A percentile compares a stretch with the other conserved stretches of the same genome.
phyloP scores from a whole-genome alignment of 805 yeast genomes.

The Candida caryicola region DNA sequence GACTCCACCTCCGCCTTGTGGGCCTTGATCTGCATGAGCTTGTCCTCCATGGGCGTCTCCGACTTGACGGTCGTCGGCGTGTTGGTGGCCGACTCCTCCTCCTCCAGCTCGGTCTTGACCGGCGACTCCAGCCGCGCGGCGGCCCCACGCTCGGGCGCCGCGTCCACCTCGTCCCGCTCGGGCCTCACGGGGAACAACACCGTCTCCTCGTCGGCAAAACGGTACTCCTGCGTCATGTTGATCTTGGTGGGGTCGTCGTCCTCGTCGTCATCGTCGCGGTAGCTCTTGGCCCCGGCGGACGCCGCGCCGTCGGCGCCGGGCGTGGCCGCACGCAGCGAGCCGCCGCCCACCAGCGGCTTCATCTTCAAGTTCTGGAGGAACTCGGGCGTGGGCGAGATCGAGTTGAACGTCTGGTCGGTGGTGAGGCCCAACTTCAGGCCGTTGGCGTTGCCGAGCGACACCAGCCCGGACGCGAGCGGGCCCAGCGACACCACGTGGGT shows the following conservation, averaged over 20 bases:
- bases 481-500: conserved; percentile 72
- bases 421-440: conserved; percentile 27
- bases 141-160: conserved; percentile 20
- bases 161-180: conserved; percentile 30
- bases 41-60: conserved; percentile 28
- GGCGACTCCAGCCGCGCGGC: conserved; percentile 2
- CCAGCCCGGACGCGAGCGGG: conserved; percentile 67
- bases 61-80: conserved; percentile 25
- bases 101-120: conserved; percentile 4
- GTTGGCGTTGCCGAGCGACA: conserved; percentile 37
- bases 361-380: conserved; percentile 35
- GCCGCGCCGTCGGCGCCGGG: conserved; percentile 14
- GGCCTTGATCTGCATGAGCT: conserved; percentile 21
- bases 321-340: neutral
- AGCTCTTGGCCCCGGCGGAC: neutral
- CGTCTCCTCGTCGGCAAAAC: conserved; percentile 50
- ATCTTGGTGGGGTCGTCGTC: conserved; percentile 47
- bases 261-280: conserved; percentile 38
- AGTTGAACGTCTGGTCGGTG: conserved; percentile 28
- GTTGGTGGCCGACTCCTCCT: conserved; percentile 4
- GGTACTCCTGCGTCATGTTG: conserved; percentile 62
- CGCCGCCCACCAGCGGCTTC: conserved; percentile 17
- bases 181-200: conserved; percentile 72
- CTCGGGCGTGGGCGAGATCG: conserved; percentile 41
- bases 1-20: conserved; percentile 28